Evolutionary conservation across 305 asterid species (phyloP).

Genomic region (Plantago coronopus): DNA sequence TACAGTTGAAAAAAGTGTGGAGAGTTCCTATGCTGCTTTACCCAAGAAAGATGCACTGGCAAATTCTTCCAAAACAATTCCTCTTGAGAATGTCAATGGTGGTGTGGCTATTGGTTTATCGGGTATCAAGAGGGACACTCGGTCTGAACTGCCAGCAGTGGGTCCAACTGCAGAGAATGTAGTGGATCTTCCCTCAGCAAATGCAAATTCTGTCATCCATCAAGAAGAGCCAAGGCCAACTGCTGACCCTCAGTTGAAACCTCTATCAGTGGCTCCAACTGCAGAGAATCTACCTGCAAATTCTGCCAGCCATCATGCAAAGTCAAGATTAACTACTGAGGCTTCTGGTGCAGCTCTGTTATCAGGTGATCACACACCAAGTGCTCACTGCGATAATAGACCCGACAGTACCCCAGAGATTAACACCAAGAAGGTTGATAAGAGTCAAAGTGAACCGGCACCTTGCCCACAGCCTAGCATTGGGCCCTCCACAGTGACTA

Average conservation of each 20-base stretch:
- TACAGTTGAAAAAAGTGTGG: slow-evolving; percentile 30
- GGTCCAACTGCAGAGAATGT: slow-evolving; percentile 30
- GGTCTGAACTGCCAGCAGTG: slow-evolving; percentile 20
- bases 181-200: slow-evolving; percentile 22
- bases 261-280: slow-evolving; percentile 26
- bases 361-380: slow-evolving; percentile 22
- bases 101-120: slow-evolving; percentile 21
- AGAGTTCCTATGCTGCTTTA: slow-evolving; percentile 32
- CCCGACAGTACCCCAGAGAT: slow-evolving; percentile 23
- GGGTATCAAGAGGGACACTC: slow-evolving; percentile 29
- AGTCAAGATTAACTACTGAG: slow-evolving; percentile 22
- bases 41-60: slow-evolving; percentile 32
- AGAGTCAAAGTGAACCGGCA: slow-evolving; percentile 23
- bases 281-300: slow-evolving; percentile 20
- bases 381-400: slow-evolving; percentile 20
- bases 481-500: neutral
- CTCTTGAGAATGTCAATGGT: slow-evolving; percentile 26
- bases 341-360: slow-evolving; percentile 29
- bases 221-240: slow-evolving; percentile 23
- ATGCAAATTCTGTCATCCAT: slow-evolving; percentile 20
- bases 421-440: slow-evolving; percentile 21
- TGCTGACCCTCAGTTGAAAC: slow-evolving; percentile 23
- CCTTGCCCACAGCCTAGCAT: slow-evolving; percentile 21
- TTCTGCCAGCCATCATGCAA: slow-evolving; percentile 22
- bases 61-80: slow-evolving; percentile 24